Conservation (phyloP, 1,284 basidiomycete species). For the Exsudoporus floridanus region DNA sequence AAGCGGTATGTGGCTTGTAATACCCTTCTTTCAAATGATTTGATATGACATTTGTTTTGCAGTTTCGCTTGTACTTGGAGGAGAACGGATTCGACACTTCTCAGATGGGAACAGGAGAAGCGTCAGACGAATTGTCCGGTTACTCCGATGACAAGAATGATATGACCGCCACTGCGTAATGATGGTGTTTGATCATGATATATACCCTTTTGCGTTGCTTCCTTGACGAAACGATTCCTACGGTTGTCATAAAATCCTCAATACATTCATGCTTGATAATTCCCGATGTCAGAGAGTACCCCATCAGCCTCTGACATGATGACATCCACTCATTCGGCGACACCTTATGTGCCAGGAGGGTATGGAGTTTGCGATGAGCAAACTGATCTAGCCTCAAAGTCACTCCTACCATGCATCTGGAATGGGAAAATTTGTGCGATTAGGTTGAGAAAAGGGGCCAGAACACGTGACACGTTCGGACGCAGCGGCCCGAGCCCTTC, state of each 20-base stretch:
- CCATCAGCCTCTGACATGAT: background rate
- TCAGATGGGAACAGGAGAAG: conserved; percentile 54
- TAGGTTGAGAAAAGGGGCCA: too few relatives aligned
- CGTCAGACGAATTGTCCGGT: conserved; percentile 18
- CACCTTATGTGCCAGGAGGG: background rate
- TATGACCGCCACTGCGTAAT: conserved; percentile 10
- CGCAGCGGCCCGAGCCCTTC: too few relatives aligned
- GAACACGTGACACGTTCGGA: too few relatives aligned
- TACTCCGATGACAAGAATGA: conserved; percentile 21
- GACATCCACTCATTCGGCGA: background rate
- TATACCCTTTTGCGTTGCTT: background rate
- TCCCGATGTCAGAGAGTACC: background rate
- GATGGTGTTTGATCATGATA: conserved; percentile 1
- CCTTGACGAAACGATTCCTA: background rate
- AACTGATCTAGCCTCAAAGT: background rate
- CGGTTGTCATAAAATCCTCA: background rate
- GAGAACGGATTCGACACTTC: conserved; percentile 74
- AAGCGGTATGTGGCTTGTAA: conserved; percentile 20
- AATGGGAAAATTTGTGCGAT: too few relatives aligned
- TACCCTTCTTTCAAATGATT: background rate
- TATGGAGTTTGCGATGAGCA: background rate
- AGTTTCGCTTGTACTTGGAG: conserved; percentile 82
- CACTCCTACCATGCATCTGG: too few relatives aligned
- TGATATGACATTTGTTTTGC: background rate
- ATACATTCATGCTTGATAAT: background rate